Conservation (phyloP, 75 land plant species). For the Pinus albicaulis region DNA sequence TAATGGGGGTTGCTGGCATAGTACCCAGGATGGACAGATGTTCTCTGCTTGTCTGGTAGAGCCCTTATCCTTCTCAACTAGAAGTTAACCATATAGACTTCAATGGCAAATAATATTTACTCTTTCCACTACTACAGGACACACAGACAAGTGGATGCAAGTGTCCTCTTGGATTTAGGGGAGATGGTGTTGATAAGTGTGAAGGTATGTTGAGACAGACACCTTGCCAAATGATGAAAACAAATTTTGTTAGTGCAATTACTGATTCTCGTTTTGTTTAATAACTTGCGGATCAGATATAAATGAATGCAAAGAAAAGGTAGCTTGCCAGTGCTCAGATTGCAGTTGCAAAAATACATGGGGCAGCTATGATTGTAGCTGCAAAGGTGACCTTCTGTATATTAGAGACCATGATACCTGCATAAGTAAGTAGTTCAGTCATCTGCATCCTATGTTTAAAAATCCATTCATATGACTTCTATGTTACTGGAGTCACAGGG, state of each 20-base stretch:
- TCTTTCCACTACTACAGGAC: constrained; percentile 41
- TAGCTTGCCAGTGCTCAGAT: constrained; percentile 80
- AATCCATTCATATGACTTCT: no score
- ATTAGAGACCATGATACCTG: constrained; percentile 88
- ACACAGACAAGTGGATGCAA: constrained; percentile 55
- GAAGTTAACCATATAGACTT: background rate
- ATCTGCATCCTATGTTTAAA: background rate
- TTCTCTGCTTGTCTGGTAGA: constrained; percentile 78
- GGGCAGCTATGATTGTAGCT: constrained; percentile 94
- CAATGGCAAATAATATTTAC: background rate
- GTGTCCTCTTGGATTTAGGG: constrained; percentile 86
- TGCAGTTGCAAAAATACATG: constrained; percentile 97
- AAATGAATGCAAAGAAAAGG: constrained; percentile 80
- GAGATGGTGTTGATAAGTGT: constrained; percentile 74
- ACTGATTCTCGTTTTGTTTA: background rate
- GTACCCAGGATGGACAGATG: constrained; percentile 47
- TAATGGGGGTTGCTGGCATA: constrained; percentile 92
- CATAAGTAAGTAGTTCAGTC: constrained; percentile 54
- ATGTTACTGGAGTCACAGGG: no score
- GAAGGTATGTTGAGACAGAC: constrained; percentile 47
- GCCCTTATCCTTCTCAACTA: background rate
- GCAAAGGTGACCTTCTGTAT: constrained; percentile 70
- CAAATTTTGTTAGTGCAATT: background rate
- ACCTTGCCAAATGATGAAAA: background rate
- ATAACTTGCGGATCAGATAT: constrained; percentile 48